These are phyloP conservation scores for Hibiscus tridactylites DNA, from an alignment of 345 rosid species.

Conservation along the genomic window DNA sequence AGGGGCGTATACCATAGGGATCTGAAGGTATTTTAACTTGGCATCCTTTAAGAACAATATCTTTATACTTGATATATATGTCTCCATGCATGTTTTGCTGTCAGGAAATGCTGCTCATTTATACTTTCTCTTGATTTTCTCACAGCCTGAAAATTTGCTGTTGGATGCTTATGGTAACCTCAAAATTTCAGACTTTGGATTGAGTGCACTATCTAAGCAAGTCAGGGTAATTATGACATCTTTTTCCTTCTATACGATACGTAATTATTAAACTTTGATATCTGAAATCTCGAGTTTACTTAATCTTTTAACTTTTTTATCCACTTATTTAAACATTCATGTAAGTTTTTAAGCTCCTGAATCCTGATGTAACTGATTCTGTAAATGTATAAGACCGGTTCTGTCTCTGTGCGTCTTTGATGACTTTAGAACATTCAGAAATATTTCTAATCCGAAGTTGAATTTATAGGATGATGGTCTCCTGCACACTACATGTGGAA, in stretches of 20 bases:
- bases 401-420: neutral
- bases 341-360: neutral
- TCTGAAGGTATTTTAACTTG: constrained; percentile 53
- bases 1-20: constrained; percentile 98
- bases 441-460: constrained; percentile 16
- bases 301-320: neutral
- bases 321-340: neutral
- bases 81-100: neutral
- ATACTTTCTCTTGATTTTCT: constrained; percentile 14
- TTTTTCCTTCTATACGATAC: neutral
- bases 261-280: neutral
- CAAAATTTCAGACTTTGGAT: constrained; percentile 92
- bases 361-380: neutral
- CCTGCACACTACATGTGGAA: constrained; percentile 93
- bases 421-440: neutral
- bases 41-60: neutral
- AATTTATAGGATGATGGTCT: constrained; percentile 81
- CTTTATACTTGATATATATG: neutral
- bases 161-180: constrained; percentile 84
- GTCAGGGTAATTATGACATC: constrained; percentile 58
- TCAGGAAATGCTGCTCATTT: neutral
- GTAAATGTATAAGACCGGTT: neutral
- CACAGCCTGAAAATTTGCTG: constrained; percentile 86
- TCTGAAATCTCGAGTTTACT: neutral
- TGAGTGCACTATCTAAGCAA: constrained; percentile 94